Base-by-base conservation (phyloP, 2,329 filamentous ascomycete species). In the Emergomyces orientalis region DNA sequence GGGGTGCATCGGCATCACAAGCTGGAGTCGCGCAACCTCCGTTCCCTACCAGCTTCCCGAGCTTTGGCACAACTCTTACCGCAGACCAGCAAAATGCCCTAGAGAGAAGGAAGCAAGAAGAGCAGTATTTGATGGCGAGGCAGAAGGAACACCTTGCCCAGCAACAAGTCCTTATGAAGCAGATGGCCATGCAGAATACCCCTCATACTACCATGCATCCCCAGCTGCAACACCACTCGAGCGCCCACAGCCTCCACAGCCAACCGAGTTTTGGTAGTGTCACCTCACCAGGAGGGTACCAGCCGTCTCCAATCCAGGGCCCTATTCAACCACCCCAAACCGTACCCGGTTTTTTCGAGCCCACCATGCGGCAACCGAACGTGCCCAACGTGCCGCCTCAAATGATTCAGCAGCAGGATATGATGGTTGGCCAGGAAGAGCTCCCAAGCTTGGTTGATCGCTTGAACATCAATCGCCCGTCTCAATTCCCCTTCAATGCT, bases 31-130 rank as follows among this genome's bases (percentile, higher is more conserved):
- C 90, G 45, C 86, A 93, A 62, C 94, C 94, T 63, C 95, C 94
- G 6, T 90, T 99, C 70, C 91, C 93, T 7, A 90, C 87, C 62
- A 91, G 91, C 60, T 97, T 99, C 75, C 95, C 94, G 0, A 96
- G 90, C 72, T 99, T 97, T 73, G 94, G 94, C 6, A 91, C 94
- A 8, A 99, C 95, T 0, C 80, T 99, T 68, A 99, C 95, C 9
- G 94, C 94, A 0, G 93, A 97, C 71, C 94, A 99, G 75, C 94
- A 99, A 74, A 99, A 99, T 77, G 96, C 96, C 47, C 80, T 99
- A 1, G 94, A 99, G 78, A 86, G 94, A 61, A 84, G 94, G 60
- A 99, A 99, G 79, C 94, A 99, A 74, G 94, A 99, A 76, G 95
- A 99, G 72, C 94, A 99, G 74, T 96, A 94, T 73, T 82, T 96